phyloP scores from a whole-genome alignment of 2,329 filamentous ascomycete genomes.

The Pyrenochaeta sp. region DNA sequence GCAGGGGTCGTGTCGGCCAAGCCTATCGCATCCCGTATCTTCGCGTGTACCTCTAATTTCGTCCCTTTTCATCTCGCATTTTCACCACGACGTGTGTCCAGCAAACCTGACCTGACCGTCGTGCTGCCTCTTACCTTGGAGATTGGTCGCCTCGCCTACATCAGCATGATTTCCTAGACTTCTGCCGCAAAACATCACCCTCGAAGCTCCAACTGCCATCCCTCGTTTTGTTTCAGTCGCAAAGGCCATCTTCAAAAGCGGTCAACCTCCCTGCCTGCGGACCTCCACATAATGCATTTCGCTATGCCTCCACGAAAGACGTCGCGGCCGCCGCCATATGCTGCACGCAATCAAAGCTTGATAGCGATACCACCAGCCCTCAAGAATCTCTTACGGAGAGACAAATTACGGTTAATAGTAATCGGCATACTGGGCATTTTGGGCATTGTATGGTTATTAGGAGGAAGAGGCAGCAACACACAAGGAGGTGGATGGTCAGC shows the following conservation, averaged over 20 bases:
- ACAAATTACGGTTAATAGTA: conserved; percentile 61
- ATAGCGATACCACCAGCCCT: conserved; percentile 54
- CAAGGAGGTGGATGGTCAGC: conserved; percentile 18
- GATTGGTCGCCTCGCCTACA: conserved; percentile 2
- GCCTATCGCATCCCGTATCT: conserved; percentile 22
- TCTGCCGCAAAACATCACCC: conserved; percentile 2
- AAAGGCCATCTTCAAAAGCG: conserved; percentile 1
- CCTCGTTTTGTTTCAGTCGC: conserved; percentile 26
- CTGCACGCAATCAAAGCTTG: conserved; percentile 63
- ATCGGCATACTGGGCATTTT: conserved; percentile 65
- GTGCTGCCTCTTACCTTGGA: background rate
- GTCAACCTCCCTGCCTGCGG: conserved; percentile 27
- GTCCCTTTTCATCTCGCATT: conserved; percentile 19
- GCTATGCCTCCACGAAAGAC: conserved; percentile 86
- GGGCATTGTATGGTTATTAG: conserved; percentile 55
- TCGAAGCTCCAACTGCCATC: conserved; percentile 20
- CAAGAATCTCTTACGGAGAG: conserved; percentile 62
- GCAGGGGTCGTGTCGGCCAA: conserved; percentile 15
- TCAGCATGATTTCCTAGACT: conserved; percentile 29
- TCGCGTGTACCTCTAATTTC: conserved; percentile 23
- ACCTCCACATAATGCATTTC: conserved; percentile 72
- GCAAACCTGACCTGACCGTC: background rate
- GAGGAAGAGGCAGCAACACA: conserved; percentile 34
- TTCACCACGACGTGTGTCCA: background rate
- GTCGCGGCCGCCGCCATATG: conserved; percentile 78